phyloP scores from a whole-genome alignment of 192 early-diverging fungal genomes.

The Coemansia biformis region DNA sequence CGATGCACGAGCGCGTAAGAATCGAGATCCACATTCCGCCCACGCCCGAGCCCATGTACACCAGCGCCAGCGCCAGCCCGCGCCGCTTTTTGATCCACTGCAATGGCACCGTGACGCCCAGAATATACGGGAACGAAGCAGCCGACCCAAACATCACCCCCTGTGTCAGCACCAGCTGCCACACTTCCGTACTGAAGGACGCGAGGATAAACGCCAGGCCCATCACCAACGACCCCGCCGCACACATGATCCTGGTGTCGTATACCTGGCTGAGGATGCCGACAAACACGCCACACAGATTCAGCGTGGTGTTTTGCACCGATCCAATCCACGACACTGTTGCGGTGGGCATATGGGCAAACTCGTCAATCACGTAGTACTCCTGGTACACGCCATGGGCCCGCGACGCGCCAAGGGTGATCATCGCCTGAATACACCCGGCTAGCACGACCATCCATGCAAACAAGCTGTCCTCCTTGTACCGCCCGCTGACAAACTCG shows the following conservation, averaged over 20 bases:
- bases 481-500: constrained; percentile 4
- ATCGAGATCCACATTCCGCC: constrained; percentile 48
- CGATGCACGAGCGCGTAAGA: constrained; percentile 22
- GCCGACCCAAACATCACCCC: constrained; percentile 41
- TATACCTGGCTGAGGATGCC: constrained; percentile 35
- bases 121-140: constrained; percentile 43
- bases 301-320: constrained; percentile 39
- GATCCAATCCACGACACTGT: constrained; percentile 48
- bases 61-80: constrained; percentile 33
- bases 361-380: constrained; percentile 36
- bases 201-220: constrained; percentile 39
- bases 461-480: constrained; percentile 29
- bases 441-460: constrained; percentile 39
- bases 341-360: constrained; percentile 12
- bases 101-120: constrained; percentile 38
- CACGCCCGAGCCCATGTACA: constrained; percentile 37
- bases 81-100: constrained; percentile 35
- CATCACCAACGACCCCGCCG: constrained; percentile 17
- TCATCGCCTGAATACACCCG: constrained; percentile 38
- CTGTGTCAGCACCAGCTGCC: constrained; percentile 52
- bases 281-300: constrained; percentile 38
- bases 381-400: constrained; percentile 50
- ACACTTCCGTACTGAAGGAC: constrained; percentile 47
- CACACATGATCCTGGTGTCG: constrained; percentile 27
- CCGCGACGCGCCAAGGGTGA: constrained; percentile 36